Evolutionary conservation across 495 filamentous ascomycete genomes (phyloP).

Genomic region (Cetradonia linearis): DNA sequence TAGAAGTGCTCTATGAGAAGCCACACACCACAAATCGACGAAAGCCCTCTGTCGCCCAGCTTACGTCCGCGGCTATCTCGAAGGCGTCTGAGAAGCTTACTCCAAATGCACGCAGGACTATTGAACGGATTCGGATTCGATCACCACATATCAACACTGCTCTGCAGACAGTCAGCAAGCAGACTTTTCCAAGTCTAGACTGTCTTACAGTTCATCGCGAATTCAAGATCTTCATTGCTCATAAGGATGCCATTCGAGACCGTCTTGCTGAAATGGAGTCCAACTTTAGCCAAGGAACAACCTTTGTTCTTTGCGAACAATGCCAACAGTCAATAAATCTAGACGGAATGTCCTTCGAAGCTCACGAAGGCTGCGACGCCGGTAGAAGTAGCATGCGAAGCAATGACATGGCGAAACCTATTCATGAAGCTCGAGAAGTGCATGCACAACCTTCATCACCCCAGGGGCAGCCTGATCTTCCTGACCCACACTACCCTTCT

Average conservation of each 20-base stretch:
- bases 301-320: slow-evolving; percentile 14
- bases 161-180: slow-evolving; percentile 16
- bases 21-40: slow-evolving; percentile 19
- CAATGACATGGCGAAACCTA: background rate
- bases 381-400: background rate
- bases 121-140: slow-evolving; percentile 26
- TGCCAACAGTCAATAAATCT: slow-evolving; percentile 12
- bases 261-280: slow-evolving; percentile 20
- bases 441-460: background rate
- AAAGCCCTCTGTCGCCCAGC: background rate
- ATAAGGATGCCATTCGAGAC: slow-evolving; percentile 19
- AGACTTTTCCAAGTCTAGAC: slow-evolving; percentile 18
- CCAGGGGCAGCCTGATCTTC: background rate
- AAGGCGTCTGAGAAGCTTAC: slow-evolving; percentile 1
- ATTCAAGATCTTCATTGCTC: slow-evolving; percentile 25
- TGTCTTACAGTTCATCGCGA: slow-evolving; percentile 24
- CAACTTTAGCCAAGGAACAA: slow-evolving; percentile 14
- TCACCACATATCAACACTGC: slow-evolving; percentile 23
- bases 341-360: background rate
- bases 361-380: too few species aligned
- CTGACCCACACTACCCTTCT: background rate
- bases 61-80: background rate
- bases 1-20: slow-evolving; percentile 19
- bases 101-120: slow-evolving; percentile 1
- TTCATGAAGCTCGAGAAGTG: background rate